Evolutionary conservation across 1,139 yeast species (phyloP), one percentile per base, ranked within the genome.

Genomic region (Kurtzmaniella quercitrusa): DNA sequence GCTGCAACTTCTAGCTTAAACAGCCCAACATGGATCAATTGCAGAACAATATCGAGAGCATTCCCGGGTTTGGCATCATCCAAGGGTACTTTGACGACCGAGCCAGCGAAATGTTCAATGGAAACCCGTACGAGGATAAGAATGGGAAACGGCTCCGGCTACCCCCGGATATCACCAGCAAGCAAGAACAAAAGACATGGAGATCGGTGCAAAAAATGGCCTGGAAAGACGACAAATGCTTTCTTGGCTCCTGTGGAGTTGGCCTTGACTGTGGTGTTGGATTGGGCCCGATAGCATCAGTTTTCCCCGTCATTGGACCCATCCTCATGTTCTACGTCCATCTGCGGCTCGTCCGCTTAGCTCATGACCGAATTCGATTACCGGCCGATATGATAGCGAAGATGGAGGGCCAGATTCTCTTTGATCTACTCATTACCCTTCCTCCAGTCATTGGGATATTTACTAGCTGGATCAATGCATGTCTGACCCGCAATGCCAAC

Each of bases 401-500:
- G 56, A 71, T 90, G 77, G 81, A 86, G 46, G 82, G 83, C 4
- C 85, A 90, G 55, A 85, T 89, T 39, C 58, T 79, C 12, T 61
- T 88, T 51, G 96, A 90, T 59, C 70, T 90, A 41, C 53, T 86
- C 33, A 78, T 90, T 37, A 75, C 93, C 2, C 66, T 91, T 37
- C 83, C 93, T 0, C 98, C 98, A 0, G 55, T 89, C 3, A 63
- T 90, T 34, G 97, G 98, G 1, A 70, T 81, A 2, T 63, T 89
- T 40, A 77, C 89, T 47, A 70, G 87, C 12, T 91, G 95, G 90
- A 51, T 91, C 60, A 79, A 87, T 59, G 86, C 83, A 1, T 86
- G 96, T 56, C 86, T 95, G n/a, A 86, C 96, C 0, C 68, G 96
- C 54, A 91, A 90, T 61, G 95, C 96, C 0, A 89, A 90, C 0